Base-by-base conservation (phyloP, 2,329 filamentous ascomycete genomes). In the Venturia carpophila region DNA sequence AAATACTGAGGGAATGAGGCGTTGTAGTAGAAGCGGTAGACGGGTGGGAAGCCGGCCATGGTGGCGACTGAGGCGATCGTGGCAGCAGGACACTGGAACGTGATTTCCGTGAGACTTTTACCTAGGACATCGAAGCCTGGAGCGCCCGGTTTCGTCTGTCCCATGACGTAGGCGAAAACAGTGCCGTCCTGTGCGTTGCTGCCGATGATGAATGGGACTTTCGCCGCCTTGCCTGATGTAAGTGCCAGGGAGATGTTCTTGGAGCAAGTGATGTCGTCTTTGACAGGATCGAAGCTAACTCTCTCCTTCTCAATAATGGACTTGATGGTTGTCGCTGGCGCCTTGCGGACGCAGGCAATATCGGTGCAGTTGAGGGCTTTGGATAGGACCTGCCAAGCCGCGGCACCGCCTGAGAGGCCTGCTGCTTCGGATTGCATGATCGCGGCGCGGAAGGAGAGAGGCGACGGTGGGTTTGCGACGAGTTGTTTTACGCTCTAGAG, bases 11-110 rank as follows among this genome's bases (percentile, higher is more conserved):
- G 67, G 60, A 74, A 74, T 11, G 68, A 70, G 2, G 70, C 71
- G 62, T 74, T 73, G 64, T 69, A 74, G 49, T 68, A 70, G 67
- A 73, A 75, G 11, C 73, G 65, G 70, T 70, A 75, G 5, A 69
- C 67, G 1, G 52, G 52, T 1, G 68, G 68, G 56, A 70, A 68
- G 3, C 67, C 69, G 4, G 65, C 67, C 0, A 39, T 41, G 2
- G 45, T 52, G 15, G 66, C 68, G 19, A 68, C 66, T 47, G 70
- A 66, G 0, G 70, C 71, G 15, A 69, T 62, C 5, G 64, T 43
- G 6, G 67, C 66, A 15, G 65, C 62, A 0, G 69, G 68, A 58
- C 71, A 73, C 11, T 68, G 67, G 42, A 72, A 69, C 1, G 42
- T 56, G 13, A 68, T 39, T 3, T 72, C 70, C 1, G 69, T 72